These are phyloP conservation scores for Eimeria praecox DNA, from an alignment of 169 alveolate species.

Conservation along the genomic window DNA sequence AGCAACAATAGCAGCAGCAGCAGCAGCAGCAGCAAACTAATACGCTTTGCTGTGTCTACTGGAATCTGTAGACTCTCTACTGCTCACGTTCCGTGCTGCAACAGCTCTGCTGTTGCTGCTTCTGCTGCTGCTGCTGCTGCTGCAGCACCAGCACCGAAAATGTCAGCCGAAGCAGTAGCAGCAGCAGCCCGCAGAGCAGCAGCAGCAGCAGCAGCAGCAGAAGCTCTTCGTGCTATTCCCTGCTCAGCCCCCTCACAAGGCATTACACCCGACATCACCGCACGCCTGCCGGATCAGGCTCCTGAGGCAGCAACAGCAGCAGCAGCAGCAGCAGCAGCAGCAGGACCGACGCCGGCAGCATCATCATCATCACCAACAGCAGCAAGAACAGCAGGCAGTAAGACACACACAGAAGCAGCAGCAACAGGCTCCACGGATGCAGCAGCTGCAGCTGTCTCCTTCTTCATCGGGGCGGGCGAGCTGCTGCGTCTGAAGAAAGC, in stretches of 20 bases:
- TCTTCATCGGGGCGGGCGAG: constrained; percentile 10
- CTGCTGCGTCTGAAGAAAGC: background rate
- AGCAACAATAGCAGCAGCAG: constrained; percentile 41
- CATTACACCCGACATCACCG: background rate
- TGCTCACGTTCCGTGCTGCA: constrained; percentile 27
- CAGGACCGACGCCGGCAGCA: background rate
- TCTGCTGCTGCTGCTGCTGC: constrained; percentile 1
- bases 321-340: constrained; percentile 18
- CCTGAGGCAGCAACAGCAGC: constrained; percentile 41
- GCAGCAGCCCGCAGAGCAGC: constrained; percentile 42
- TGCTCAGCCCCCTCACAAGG: constrained; percentile 1
- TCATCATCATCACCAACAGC: constrained; percentile 12
- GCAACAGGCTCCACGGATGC: constrained; percentile 49
- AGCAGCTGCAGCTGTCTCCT: constrained; percentile 39
- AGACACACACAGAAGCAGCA: background rate
- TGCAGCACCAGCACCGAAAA: background rate
- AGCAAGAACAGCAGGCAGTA: background rate
- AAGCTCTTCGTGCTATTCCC: constrained; percentile 4
- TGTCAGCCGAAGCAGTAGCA: constrained; percentile 15
- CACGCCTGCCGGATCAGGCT: background rate
- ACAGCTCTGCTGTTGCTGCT: background rate
- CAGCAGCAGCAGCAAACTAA: constrained; percentile 17
- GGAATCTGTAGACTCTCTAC: constrained; percentile 65
- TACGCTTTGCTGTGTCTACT: constrained; percentile 61
- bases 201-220: constrained; percentile 51